A percentile compares a stretch with the other conserved stretches of the same genome.
Evolutionary conservation across 2,329 filamentous ascomycete species (phyloP).

Genomic region (Penicillium griseofulvum): DNA sequence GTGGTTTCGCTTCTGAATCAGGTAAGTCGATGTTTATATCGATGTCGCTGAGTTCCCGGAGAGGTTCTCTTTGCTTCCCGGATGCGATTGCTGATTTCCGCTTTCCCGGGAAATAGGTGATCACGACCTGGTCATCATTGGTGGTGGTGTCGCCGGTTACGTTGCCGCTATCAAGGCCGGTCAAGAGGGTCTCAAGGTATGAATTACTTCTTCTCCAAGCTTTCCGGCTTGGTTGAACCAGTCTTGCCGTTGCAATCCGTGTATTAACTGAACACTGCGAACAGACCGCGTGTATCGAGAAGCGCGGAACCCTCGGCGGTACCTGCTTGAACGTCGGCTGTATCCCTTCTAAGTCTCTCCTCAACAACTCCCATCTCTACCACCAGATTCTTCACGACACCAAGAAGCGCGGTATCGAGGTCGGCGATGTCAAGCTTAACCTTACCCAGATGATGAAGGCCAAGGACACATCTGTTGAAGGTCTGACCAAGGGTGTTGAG

Average conservation of each 20-base stretch:
- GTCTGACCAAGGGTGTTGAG: slow-evolving; percentile 95
- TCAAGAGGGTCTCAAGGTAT: slow-evolving; percentile 92
- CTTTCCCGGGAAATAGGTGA: slow-evolving; percentile 60
- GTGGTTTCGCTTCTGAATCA: slow-evolving; percentile 56
- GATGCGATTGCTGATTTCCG: slow-evolving; percentile 23
- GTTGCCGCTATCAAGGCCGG: slow-evolving; percentile 99
- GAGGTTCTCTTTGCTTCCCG: slow-evolving; percentile 18
- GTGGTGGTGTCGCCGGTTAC: slow-evolving; percentile 96
- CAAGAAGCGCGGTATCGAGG: slow-evolving; percentile 95
- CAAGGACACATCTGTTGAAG: slow-evolving; percentile 84
- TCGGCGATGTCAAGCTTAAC: slow-evolving; percentile 96
- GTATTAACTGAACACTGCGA: slow-evolving; percentile 14
- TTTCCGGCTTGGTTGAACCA: neutral
- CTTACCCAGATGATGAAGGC: slow-evolving; percentile 96
- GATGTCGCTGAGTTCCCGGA: neutral
- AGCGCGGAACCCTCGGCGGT: slow-evolving; percentile 89
- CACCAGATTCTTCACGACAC: slow-evolving; percentile 96
- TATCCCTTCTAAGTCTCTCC: slow-evolving; percentile 97
- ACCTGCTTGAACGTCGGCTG: slow-evolving; percentile 99
- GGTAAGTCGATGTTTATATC: slow-evolving; percentile 27
- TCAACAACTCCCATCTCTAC: slow-evolving; percentile 99
- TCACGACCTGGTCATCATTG: slow-evolving; percentile 96
- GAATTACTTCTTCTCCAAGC: slow-evolving; percentile 14
- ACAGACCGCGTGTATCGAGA: slow-evolving; percentile 95
- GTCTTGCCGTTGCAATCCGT: neutral